Evolutionary conservation across 1,139 yeast genomes (phyloP).

Genomic region (Protomyces inundatus): DNA sequence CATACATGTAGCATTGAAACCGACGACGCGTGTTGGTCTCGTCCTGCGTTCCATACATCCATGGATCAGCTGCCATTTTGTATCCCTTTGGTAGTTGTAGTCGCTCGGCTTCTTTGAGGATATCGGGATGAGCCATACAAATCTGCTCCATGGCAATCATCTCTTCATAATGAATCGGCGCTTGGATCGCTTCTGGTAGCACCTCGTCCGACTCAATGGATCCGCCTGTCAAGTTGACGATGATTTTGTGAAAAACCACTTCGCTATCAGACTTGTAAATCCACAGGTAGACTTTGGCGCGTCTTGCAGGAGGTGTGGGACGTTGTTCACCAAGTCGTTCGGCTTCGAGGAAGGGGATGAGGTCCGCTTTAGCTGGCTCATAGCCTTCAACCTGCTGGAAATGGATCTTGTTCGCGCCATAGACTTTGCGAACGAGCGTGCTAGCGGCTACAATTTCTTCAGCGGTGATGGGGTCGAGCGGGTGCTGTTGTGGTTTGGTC

Average conservation of each 20-base stretch:
- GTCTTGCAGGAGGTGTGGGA: background rate
- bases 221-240: conserved; percentile 1
- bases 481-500: background rate
- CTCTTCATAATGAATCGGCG: conserved; percentile 67
- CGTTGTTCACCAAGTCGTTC: conserved; percentile 2
- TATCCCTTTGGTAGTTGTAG: conserved; percentile 52
- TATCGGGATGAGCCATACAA: conserved; percentile 61
- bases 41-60: conserved; percentile 83
- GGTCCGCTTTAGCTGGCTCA: conserved; percentile 63
- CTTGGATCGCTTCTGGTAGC: conserved; percentile 43
- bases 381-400: conserved; percentile 66
- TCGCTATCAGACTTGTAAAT: conserved; percentile 1
- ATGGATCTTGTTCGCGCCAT: conserved; percentile 37
- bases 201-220: background rate
- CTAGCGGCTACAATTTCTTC: background rate
- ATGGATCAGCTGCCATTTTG: conserved; percentile 72
- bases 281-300: conserved; percentile 5
- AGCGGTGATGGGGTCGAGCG: background rate
- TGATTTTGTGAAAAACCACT: conserved; percentile 4
- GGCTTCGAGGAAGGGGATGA: conserved; percentile 56
- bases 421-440: conserved; percentile 10
- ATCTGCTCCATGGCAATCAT: conserved; percentile 57
- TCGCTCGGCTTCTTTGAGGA: conserved; percentile 67
- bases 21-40: conserved; percentile 71
- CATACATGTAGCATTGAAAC: conserved; percentile 75